These are phyloP conservation scores for Dictyostelium purpureum DNA, from an alignment of 78 protist species.

Conservation along the genomic window DNA sequence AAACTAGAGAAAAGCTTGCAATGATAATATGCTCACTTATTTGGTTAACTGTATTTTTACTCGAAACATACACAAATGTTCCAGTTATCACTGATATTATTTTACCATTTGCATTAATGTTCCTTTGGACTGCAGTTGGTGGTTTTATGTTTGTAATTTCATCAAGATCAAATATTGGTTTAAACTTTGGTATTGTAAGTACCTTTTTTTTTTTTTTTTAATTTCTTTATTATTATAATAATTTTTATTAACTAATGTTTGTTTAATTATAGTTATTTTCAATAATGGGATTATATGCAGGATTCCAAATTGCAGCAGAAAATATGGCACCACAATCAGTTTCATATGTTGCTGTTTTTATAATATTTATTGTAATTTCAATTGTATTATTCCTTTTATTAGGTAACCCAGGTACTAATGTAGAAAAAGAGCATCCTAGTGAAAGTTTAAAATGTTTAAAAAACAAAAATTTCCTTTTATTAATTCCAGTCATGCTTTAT, in stretches of 20 bases:
- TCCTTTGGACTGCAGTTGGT: not conserved
- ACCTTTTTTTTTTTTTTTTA: not conserved
- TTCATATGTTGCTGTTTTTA: not conserved
- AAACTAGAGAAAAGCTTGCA: not conserved
- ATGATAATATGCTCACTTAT: not conserved
- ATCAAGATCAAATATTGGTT: not conserved
- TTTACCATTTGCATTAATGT: not conserved
- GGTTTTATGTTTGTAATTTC: not conserved
- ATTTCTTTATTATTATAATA: not conserved
- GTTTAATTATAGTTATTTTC: not conserved
- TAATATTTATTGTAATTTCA: not conserved
- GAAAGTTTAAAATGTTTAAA: not conserved
- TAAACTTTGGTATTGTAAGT: not conserved
- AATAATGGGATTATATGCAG: not conserved
- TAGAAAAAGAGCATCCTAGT: not conserved
- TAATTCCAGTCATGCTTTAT: not conserved
- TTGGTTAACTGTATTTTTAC: too few species aligned
- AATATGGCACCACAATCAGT: too few species aligned
- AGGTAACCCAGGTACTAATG: not conserved
- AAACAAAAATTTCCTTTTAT: not conserved
- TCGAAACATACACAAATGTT: too few species aligned
- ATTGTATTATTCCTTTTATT: not conserved
- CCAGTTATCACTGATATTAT: not conserved
- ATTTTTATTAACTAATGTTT: not conserved
- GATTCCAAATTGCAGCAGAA: too few species aligned